phyloP scores from a whole-genome alignment of 495 filamentous ascomycete species.

The Xylaria palmicola region DNA sequence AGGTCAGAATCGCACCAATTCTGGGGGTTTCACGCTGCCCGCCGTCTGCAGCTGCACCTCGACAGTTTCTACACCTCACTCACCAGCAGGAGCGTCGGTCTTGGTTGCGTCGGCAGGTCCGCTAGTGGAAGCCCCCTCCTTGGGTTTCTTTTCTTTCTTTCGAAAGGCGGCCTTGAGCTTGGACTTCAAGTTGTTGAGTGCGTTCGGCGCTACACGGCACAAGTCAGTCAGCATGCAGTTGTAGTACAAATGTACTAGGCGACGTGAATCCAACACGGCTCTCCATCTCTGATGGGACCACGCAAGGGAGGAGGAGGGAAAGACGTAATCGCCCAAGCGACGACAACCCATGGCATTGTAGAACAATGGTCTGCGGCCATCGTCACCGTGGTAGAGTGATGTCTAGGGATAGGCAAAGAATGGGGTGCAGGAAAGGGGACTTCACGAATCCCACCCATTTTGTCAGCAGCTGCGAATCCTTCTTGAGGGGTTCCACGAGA shows the following conservation, averaged over 20 bases:
- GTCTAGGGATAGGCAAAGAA: neutral
- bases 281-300: constrained; percentile 5
- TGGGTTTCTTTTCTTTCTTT: constrained; percentile 31
- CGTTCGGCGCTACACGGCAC: constrained; percentile 30
- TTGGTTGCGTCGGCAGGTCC: constrained; percentile 22
- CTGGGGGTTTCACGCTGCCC: neutral
- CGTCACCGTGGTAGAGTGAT: neutral
- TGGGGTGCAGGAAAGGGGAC: constrained; percentile 3
- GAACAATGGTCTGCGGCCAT: neutral
- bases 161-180: constrained; percentile 59
- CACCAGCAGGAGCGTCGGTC: constrained; percentile 11
- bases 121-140: constrained; percentile 26
- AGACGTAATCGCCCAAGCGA: neutral
- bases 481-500: neutral
- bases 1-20: constrained; percentile 2
- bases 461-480: neutral
- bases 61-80: constrained; percentile 10
- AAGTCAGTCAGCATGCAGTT: constrained; percentile 21
- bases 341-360: neutral
- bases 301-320: neutral
- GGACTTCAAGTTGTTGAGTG: constrained; percentile 36
- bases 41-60: neutral
- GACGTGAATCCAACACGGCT: neutral
- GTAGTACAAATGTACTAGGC: constrained; percentile 4
- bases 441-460: constrained; percentile 13